Base-by-base conservation (phyloP, 2,329 filamentous ascomycete species). In the Sarocladium kiliense region DNA sequence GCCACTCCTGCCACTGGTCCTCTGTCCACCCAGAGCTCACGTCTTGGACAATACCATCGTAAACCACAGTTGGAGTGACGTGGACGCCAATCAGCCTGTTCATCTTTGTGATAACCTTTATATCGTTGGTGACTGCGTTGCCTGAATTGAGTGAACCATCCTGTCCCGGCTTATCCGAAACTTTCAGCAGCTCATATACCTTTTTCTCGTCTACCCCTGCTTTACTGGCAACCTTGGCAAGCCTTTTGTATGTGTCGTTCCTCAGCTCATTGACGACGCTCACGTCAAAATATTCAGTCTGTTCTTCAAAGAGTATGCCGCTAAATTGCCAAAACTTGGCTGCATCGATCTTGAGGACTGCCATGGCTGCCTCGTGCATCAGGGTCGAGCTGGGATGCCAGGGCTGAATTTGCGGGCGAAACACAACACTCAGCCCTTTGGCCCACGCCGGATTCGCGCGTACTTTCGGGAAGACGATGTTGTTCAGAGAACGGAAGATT, bases 331-430 rank as follows among this genome's bases (percentile, higher is more conserved):
- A 96, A 79, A 95, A 97, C 61, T 84, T 85, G 18, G 78, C 76
- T 0, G 89, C 87, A 2, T 83, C 76, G 6, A 90, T 71, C 53
- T 80, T 81, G 62, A 93, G 79, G 1, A 97, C 90, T 2, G 91
- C 93, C 30, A 91, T 81, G 3, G 78, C 92, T 30, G 91, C 88
- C 79, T 97, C 93, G 75, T 93, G 89, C 55, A 82, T 78, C 11
- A 91, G 79, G 6, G 88, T 91, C 39, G 85, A 91, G 19, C 88
- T 91, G 1, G 93, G 93, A 73, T 97, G 92, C 93, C 93, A 96
- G 14, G 91, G 91, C 75, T 96, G 91, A 65, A 97, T 84, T 69
- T 96, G 91, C 69, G 93, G 92, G 51, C 92, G 87, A 77, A 97
- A 89, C 65, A 97, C 82, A 62, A 96, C 77, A 63, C 88, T 80